Base-by-base conservation (phyloP, 768 basidiomycete species). In the Tulasnella sp. region DNA sequence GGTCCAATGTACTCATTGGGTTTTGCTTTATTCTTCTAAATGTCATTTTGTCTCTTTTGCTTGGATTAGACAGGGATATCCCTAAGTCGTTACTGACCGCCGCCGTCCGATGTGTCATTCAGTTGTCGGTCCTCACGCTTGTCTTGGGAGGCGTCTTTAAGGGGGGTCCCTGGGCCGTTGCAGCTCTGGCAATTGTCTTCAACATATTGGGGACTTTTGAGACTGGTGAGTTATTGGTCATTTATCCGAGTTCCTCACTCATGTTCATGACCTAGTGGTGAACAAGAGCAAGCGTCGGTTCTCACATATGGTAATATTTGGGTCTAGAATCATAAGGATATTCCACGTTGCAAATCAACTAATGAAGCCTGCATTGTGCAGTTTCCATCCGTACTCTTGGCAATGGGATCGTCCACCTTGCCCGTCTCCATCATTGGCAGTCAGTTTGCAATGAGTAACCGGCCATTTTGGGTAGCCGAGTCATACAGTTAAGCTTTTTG, bases 181-280 rank as follows among this genome's bases (percentile, higher is more conserved):
- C 73, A 2, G 77, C 74, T 0, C 84, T 91, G 15, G 40, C 52
- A 83, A 82, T 76, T 45, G 60, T 88, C 24, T 64, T 90, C 48
- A 88, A 87, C 61, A 58, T 83, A 3, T 66, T 90, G 58, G 86
- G 84, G 4, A 84, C 88, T 0, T 68, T 79, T 40, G 88, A 90
- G 57, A 78, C 77, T 12, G 83, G 83, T 80, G 53, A 51, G 73
- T 66, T n/a, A 19, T n/a, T n/a, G n/a, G 24, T 5, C 44, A 16
- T 9, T 5, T 44, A 10, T 13, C 12, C 35, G 44, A 16, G 25
- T 45, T 46, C 20, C 15, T 12, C 48, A 29, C 47, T 15, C 33
- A 8, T 19, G 40, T 22, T 32, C n/a, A n/a, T 22, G 22, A 5
- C 27, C 25, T 47, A 84, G 84, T 87, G 10, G 71, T 81, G 37